Conservation (phyloP, 495 filamentous ascomycete species). For the Platismatia glauca region DNA sequence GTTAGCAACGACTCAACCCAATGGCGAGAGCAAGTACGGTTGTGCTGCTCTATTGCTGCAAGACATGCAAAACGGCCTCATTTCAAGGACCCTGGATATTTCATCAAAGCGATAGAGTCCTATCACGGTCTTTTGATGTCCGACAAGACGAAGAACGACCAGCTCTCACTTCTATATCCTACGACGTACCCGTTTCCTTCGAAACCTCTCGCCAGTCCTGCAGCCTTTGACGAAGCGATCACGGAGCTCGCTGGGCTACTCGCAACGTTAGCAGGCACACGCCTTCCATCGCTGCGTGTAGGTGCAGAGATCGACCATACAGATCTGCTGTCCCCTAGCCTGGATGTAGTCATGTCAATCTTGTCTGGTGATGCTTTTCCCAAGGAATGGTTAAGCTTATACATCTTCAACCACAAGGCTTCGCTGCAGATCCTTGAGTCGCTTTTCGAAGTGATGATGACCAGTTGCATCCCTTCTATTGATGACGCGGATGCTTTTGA, state of each 20-base stretch:
- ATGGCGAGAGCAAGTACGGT: conserved; percentile 85
- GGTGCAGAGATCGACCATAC: conserved; percentile 49
- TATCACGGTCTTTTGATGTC: conserved; percentile 66
- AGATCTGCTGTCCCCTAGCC: conserved; percentile 59
- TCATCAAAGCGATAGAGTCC: conserved; percentile 83
- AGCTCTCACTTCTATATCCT: conserved; percentile 81
- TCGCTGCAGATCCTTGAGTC: conserved; percentile 83
- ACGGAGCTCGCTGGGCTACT: conserved; percentile 84
- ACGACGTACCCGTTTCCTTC: conserved; percentile 82
- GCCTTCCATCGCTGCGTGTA: conserved; percentile 51
- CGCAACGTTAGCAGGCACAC: conserved; percentile 65
- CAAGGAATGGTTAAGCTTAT: conserved; percentile 78
- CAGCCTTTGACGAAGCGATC: conserved; percentile 77
- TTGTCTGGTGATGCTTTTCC: conserved; percentile 87
- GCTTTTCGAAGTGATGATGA: conserved; percentile 64
- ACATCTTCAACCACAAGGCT: conserved; percentile 91
- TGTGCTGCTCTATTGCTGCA: conserved; percentile 85
- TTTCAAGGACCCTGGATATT: conserved; percentile 74
- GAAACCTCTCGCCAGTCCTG: conserved; percentile 50
- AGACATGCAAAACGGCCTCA: conserved; percentile 69
- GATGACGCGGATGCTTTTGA: conserved; percentile 91
- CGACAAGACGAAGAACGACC: conserved; percentile 53
- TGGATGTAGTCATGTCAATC: conserved; percentile 82
- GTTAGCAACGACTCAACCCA: conserved; percentile 61
- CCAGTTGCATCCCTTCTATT: conserved; percentile 70